A percentile compares a stretch with the other conserved stretches of the same genome.
Evolutionary conservation across 371 early-diverging fungal species (phyloP).

Genomic region (Chytridium lagenaria): DNA sequence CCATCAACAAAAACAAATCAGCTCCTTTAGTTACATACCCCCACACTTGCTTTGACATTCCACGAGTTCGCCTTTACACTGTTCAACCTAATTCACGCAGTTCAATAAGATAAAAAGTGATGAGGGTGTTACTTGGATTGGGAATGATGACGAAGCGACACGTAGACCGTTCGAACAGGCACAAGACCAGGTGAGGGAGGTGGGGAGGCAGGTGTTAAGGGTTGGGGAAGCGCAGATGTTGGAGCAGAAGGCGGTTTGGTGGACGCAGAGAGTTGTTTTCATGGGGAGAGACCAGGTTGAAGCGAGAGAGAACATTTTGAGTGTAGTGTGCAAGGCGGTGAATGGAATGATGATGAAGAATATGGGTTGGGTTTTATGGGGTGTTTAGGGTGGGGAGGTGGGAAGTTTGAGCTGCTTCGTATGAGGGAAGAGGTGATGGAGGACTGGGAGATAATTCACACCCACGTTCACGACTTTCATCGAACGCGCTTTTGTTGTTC

Average conservation of each 20-base stretch:
- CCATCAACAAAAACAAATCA: background rate
- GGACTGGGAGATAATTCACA: too few species aligned
- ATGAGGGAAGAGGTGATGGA: too few species aligned
- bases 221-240: background rate
- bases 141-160: background rate
- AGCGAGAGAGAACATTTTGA: background rate
- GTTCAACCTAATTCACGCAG: background rate
- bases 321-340: background rate
- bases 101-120: background rate
- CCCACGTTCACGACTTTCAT: too few species aligned
- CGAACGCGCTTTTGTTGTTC: too few species aligned
- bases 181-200: background rate
- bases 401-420: too few species aligned
- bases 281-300: constrained; percentile 3
- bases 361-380: background rate
- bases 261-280: background rate
- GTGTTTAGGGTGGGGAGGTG: too few species aligned
- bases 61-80: background rate
- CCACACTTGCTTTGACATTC: background rate
- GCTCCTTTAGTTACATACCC: too few species aligned
- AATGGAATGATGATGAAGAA: background rate
- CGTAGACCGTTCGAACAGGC: background rate
- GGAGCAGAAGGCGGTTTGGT: background rate
- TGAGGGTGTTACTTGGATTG: too few species aligned
- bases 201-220: background rate